phyloP scores from a whole-genome alignment of 805 yeast genomes.

The Starmerella kuoi region DNA sequence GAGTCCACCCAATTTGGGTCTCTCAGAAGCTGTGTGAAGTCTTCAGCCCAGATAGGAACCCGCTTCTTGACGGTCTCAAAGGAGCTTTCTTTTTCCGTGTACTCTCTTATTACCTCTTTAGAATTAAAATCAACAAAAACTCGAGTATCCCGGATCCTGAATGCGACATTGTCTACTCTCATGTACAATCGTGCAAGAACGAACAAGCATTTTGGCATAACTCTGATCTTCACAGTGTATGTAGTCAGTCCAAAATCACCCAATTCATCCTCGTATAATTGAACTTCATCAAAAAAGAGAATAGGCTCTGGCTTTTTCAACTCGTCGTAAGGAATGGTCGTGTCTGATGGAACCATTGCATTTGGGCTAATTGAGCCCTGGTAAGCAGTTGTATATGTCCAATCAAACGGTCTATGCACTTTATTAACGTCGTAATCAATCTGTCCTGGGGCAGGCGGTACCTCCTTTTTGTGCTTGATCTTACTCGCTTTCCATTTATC shows the following conservation, averaged over 20 bases:
- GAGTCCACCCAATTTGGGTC: constrained; percentile 70
- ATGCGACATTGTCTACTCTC: constrained; percentile 79
- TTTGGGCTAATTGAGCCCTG: constrained; percentile 36
- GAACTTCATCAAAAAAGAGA: constrained; percentile 75
- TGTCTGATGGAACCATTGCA: constrained; percentile 11
- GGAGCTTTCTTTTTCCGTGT: constrained; percentile 52
- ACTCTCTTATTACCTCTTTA: constrained; percentile 58
- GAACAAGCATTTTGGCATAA: constrained; percentile 71
- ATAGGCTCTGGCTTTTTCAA: constrained; percentile 71
- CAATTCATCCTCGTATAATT: constrained; percentile 84
- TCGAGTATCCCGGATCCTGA: constrained; percentile 75
- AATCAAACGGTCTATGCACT: constrained; percentile 75
- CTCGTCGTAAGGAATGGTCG: constrained; percentile 54
- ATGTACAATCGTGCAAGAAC: constrained; percentile 66
- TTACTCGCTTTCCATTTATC: constrained; percentile 53
- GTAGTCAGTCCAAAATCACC: constrained; percentile 92
- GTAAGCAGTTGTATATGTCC: constrained; percentile 86
- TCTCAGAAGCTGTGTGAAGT: constrained; percentile 55
- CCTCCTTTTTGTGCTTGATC: constrained; percentile 11
- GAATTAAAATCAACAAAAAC: constrained; percentile 65
- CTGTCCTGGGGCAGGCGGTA: constrained; percentile 25
- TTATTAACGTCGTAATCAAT: constrained; percentile 36
- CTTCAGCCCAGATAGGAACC: constrained; percentile 42
- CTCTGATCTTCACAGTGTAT: constrained; percentile 67
- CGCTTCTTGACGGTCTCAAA: constrained; percentile 37